Conservation (phyloP, 192 early-diverging fungal genomes). For the Coemansia sp. region DNA sequence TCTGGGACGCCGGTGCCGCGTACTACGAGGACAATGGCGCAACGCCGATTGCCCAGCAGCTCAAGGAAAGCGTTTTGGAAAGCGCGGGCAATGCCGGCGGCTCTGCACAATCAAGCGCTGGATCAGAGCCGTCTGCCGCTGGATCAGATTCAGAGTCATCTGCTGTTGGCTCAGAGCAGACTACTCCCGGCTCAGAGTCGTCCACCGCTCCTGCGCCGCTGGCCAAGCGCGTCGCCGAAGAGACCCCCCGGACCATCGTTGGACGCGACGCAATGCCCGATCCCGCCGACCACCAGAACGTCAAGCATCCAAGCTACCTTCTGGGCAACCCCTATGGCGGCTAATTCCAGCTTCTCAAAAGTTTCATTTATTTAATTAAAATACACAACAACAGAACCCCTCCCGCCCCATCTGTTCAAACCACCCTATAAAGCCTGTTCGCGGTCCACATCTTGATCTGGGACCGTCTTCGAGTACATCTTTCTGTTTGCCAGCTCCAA, state of each 20-base stretch:
- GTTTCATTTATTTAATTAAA: no score
- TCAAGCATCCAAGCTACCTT: slow-evolving; percentile 12
- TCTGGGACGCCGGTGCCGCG: slow-evolving; percentile 45
- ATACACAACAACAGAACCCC: neutral
- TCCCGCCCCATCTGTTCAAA: neutral
- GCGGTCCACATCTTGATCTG: neutral
- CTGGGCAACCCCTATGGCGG: slow-evolving; percentile 11
- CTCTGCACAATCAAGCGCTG: neutral
- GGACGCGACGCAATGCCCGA: slow-evolving; percentile 6
- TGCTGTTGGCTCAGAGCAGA: no score
- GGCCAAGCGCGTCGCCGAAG: slow-evolving; percentile 1
- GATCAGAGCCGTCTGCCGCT: no score
- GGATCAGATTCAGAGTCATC: no score
- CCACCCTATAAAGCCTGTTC: neutral
- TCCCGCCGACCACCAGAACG: neutral
- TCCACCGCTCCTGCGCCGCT: neutral
- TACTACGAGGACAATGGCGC: slow-evolving; percentile 5
- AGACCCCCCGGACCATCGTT: slow-evolving; percentile 7
- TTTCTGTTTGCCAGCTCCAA: slow-evolving; percentile 70
- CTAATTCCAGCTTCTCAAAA: no score
- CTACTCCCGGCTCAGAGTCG: neutral
- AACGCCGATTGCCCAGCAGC: slow-evolving; percentile 11
- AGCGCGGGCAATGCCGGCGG: neutral
- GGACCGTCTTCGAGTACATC: slow-evolving; percentile 66
- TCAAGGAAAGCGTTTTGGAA: slow-evolving; percentile 4